Conservation (phyloP, 116 monocot genomes). For the Iris pallida region DNA sequence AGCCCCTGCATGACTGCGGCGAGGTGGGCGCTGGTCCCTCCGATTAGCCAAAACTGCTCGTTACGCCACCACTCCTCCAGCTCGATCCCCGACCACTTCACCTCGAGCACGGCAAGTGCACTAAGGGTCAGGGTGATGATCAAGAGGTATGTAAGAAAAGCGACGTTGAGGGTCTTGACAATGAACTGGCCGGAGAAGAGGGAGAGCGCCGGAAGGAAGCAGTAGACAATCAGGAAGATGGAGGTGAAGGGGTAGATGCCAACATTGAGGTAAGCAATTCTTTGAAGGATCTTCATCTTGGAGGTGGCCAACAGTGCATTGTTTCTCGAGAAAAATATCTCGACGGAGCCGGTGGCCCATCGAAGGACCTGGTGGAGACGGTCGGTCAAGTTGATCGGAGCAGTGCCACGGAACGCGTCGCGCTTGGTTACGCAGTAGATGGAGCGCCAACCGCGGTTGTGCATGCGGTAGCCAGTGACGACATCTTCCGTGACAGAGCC, state of each 20-base stretch:
- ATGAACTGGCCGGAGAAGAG: conserved; percentile 37
- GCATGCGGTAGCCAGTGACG: conserved; percentile 84
- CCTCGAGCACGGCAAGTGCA: conserved; percentile 73
- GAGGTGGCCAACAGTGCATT: conserved; percentile 41
- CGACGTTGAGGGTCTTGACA: conserved; percentile 17
- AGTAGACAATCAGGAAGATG: conserved; percentile 30
- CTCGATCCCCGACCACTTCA: conserved; percentile 74
- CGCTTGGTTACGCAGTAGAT: conserved; percentile 87
- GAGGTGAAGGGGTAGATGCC: conserved; percentile 33
- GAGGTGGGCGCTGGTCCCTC: conserved; percentile 78
- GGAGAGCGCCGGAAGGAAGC: conserved; percentile 29
- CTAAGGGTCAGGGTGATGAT: conserved; percentile 34
- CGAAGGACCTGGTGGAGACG: conserved; percentile 83
- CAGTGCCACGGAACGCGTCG: conserved; percentile 81
- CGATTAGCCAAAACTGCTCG: conserved; percentile 87
- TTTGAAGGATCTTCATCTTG: conserved; percentile 61
- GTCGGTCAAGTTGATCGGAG: conserved; percentile 83
- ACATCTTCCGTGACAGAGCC: conserved; percentile 88
- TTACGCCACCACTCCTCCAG: conserved; percentile 88
- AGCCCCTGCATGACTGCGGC: conserved; percentile 79
- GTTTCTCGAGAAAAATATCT: conserved; percentile 51
- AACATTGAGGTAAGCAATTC: conserved; percentile 23
- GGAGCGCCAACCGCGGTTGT: conserved; percentile 82
- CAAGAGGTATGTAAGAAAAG: conserved; percentile 21
- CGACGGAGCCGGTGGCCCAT: conserved; percentile 66